Evolutionary conservation across 2,329 filamentous ascomycete species (phyloP), one percentile per base, ranked within the genome.

Genomic region (Tolypocladium paradoxum): DNA sequence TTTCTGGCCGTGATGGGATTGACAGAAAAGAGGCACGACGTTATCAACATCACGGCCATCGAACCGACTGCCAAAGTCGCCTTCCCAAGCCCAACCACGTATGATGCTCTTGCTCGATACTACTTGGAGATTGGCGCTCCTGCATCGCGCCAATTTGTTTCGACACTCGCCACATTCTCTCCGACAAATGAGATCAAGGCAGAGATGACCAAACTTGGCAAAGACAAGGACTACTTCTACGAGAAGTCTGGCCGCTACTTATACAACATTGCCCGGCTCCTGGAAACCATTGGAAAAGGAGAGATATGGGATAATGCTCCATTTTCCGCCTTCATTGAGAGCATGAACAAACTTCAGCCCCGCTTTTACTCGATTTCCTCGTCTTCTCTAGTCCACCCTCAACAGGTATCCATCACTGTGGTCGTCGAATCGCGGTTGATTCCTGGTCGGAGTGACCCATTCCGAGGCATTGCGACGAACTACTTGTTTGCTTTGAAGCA

Each of bases 281-380:
- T 99, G 40, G 78, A 89, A 59, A 79, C 77, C 50, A 78, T 93
- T 57, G 79, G 83, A 62, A 84, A 85, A 34, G 84, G 86, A 49
- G 75, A 88, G 70, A 83, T 83, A 54, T 99, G 93, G 88, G 76
- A 81, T 52, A 84, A 83, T 52, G 84, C 96, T 53, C 93, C 93
- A 18, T 97, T 99, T 74, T 96, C 93, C 8, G 84, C 91, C 63
- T 84, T 97, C 62, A 90, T 99, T 60, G 93, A 99, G 76, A 87
- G 90, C 60, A 72, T 99, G 56, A 88, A 85, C 72, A 97, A 96
- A 76, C 84, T 99, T 54, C 93, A 99, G 71, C 91, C 93, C 38
- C 89, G 93, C 50, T 99, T 96, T 78, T 99, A 99, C 76, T 99
- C 93, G 49, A 99, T 99, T 70, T 99, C 93, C 2, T 99, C 93